A percentile compares a stretch with the other conserved stretches of the same genome.
Conservation (phyloP, 306 rosid genomes). For the Prunus fruticosa region DNA sequence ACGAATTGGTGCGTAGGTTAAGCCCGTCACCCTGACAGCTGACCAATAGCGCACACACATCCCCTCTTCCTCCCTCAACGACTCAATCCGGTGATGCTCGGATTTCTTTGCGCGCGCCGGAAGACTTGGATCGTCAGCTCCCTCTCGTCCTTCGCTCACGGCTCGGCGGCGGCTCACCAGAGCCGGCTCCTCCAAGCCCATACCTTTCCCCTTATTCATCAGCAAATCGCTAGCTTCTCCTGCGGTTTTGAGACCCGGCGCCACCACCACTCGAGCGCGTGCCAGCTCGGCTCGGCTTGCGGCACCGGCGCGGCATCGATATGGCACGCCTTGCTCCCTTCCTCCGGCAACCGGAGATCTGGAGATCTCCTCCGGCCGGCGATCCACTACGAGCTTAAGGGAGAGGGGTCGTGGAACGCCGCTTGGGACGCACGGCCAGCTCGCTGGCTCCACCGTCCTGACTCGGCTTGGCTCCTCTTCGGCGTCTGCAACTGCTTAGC, state of each 20-base stretch:
- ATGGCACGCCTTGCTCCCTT: constrained; percentile 84
- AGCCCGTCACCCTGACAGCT: constrained; percentile 22
- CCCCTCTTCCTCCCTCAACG: background rate
- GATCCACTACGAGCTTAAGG: constrained; percentile 51
- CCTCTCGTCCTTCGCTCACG: constrained; percentile 46
- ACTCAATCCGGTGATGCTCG: constrained; percentile 51
- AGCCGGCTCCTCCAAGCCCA: constrained; percentile 7
- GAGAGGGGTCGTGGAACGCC: constrained; percentile 95
- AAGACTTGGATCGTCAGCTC: constrained; percentile 55
- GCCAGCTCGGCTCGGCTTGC: constrained; percentile 28
- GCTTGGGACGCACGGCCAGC: constrained; percentile 92
- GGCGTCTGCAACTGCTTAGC: constrained; percentile 83
- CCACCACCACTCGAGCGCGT: constrained; percentile 54
- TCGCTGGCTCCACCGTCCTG: constrained; percentile 85
- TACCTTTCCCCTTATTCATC: constrained; percentile 21
- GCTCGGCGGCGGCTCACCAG: constrained; percentile 38
- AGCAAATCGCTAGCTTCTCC: constrained; percentile 9
- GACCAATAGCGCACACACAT: background rate
- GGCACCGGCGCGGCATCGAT: constrained; percentile 60
- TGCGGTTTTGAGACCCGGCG: constrained; percentile 4
- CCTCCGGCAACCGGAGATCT: constrained; percentile 20
- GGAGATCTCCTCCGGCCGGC: constrained; percentile 26
- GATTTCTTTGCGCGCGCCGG: constrained; percentile 52
- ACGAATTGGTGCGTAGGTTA: constrained; percentile 41
- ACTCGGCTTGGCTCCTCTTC: constrained; percentile 87